Evolutionary conservation across 2,329 filamentous ascomycete species (phyloP).

Genomic region (Byssoonygena ceratinophila): DNA sequence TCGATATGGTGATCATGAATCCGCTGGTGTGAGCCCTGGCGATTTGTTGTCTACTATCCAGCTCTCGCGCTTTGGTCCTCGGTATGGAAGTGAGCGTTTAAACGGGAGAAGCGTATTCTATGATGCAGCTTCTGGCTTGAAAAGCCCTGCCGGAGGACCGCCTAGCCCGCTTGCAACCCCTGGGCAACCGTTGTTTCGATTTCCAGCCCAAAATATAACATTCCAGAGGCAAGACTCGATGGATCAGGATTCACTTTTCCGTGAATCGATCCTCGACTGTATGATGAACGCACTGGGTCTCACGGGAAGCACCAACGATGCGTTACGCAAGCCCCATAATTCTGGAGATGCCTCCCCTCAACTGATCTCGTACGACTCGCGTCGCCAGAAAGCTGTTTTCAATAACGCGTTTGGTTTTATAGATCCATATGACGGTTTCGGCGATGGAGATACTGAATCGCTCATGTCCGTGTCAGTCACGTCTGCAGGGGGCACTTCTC

Average conservation of each 20-base stretch:
- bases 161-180: not conserved
- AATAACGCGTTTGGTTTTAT: slow-evolving; percentile 87
- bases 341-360: slow-evolving; percentile 80
- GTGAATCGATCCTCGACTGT: slow-evolving; percentile 82
- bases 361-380: slow-evolving; percentile 72
- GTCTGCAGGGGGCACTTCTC: slow-evolving; percentile 50
- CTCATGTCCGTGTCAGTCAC: slow-evolving; percentile 58
- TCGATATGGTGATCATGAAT: slow-evolving; percentile 25
- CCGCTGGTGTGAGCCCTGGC: slow-evolving; percentile 52
- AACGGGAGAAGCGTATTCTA: slow-evolving; percentile 11
- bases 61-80: slow-evolving; percentile 50
- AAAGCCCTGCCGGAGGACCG: slow-evolving; percentile 6
- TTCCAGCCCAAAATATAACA: slow-evolving; percentile 27
- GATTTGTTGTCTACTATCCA: slow-evolving; percentile 74
- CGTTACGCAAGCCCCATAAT: slow-evolving; percentile 51
- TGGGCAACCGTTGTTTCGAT: slow-evolving; percentile 3
- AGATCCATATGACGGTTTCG: slow-evolving; percentile 61
- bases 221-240: slow-evolving; percentile 67
- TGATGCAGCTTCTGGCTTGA: slow-evolving; percentile 12
- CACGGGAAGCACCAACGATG: slow-evolving; percentile 52
- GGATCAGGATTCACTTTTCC: slow-evolving; percentile 80
- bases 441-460: slow-evolving; percentile 79
- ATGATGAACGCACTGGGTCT: slow-evolving; percentile 92
- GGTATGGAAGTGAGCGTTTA: slow-evolving; percentile 27
- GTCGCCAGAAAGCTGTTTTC: slow-evolving; percentile 67